These are phyloP conservation scores for Lentinula detonsa DNA, from an alignment of 768 basidiomycete genomes.

Conservation along the genomic window DNA sequence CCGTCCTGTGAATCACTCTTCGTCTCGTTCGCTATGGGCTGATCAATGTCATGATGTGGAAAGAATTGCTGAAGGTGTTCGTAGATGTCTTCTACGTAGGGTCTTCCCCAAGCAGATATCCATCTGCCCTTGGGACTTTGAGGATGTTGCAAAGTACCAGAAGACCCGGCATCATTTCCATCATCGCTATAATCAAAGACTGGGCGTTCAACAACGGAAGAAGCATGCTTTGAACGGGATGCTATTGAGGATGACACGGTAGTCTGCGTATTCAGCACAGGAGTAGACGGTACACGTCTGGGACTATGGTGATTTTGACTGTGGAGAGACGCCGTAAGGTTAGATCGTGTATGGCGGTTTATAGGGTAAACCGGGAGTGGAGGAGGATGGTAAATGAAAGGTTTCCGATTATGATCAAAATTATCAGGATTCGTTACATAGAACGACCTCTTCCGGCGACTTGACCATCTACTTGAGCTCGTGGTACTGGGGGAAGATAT, in stretches of 20 bases:
- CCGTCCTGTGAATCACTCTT: slow-evolving; percentile 16
- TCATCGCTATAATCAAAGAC: slow-evolving; percentile 12
- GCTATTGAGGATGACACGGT: background rate
- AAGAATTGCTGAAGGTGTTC: slow-evolving; percentile 81
- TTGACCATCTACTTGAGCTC: slow-evolving; percentile 11
- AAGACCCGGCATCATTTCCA: slow-evolving; percentile 9
- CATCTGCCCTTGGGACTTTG: slow-evolving; percentile 8
- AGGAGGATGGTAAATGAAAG: slow-evolving; percentile 21
- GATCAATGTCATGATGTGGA: slow-evolving; percentile 84
- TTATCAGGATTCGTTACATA: slow-evolving; percentile 27
- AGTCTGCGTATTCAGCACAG: background rate
- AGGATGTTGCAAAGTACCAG: slow-evolving; percentile 25
- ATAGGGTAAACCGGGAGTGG: slow-evolving; percentile 17
- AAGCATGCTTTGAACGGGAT: background rate
- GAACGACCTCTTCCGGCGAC: slow-evolving; percentile 17
- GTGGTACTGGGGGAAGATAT: slow-evolving; percentile 14
- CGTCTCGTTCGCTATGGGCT: slow-evolving; percentile 65
- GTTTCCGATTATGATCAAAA: background rate
- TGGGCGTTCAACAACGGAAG: slow-evolving; percentile 10
- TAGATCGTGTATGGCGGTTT: background rate
- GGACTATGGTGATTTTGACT: background rate
- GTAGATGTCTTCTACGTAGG: slow-evolving; percentile 73
- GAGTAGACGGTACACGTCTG: slow-evolving; percentile 4
- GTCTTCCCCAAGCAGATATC: slow-evolving; percentile 45
- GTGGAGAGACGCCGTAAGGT: background rate